Base-by-base conservation (phyloP, 345 rosid genomes). In the Arabis alpina region DNA sequence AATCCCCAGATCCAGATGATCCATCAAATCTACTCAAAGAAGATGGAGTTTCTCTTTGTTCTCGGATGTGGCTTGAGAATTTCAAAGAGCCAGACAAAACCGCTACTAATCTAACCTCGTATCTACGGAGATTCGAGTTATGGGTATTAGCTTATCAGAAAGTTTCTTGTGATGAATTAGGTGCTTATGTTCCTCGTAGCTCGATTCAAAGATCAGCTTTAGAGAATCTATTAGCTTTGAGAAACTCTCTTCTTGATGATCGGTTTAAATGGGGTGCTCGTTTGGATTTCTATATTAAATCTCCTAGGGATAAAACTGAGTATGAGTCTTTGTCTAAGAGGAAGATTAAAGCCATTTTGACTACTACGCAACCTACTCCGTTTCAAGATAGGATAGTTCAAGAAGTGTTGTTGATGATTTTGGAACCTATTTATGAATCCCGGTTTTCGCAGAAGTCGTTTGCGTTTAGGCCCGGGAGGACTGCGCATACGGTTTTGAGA, bases 191-290 rank as follows among this genome's bases (percentile, higher is more conserved):
- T 82, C 96, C 97, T 1, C 94, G 94, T 49, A 89, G 88, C 70
- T 83, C 96, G 2, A 83, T 92, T 61, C 86, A 87, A 13, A 83
- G 91, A 75, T 69, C 95, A 8, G 96, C 87, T 0, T 69, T 91
- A 77, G 97, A 94, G 83, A 93, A 89, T 77, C 70, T 94, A 53
- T 81, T 94, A 32, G 92, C 89, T 5, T 81, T 89, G 19, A 74
- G 98, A 67, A 94, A 94, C 74, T 90, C 98, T 4, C 96, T 89
- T 81, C 98, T 94, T 71, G 99, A 94, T 80, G 81, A 81, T 72
- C 86, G 96, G 80, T 94, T 89, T 73, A 89, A 84, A 75, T 94
- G 96, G 98, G 99, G 99, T 50, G 86, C 99, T 57, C 88, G 99
- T 80, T 77, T 94, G 68, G 81, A 91, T 47, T 94, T 91, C 66